Conservation (phyloP, 345 rosid genomes). For the Laguncularia racemosa region DNA sequence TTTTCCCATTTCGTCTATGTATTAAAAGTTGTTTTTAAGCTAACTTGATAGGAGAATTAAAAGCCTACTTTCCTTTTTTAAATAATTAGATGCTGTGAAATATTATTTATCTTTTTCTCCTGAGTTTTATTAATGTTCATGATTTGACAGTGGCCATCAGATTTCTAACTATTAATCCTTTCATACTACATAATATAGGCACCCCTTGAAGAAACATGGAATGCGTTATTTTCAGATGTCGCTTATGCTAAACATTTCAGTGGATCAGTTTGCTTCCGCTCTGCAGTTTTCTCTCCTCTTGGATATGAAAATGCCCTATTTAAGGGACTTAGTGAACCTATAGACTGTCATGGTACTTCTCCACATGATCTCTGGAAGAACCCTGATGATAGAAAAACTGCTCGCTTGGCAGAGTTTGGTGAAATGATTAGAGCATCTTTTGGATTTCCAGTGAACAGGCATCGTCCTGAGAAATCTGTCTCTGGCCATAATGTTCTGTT, state of each 20-base stretch:
- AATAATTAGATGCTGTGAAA: too few species aligned
- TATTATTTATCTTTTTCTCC: too few species aligned
- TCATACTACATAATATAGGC: slow-evolving; percentile 33
- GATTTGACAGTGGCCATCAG: too few species aligned
- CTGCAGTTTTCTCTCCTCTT: slow-evolving; percentile 68
- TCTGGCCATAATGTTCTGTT: slow-evolving; percentile 62
- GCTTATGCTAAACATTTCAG: slow-evolving; percentile 70
- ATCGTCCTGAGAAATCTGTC: slow-evolving; percentile 36
- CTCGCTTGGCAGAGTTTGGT: slow-evolving; percentile 84
- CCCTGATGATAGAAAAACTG: slow-evolving; percentile 60
- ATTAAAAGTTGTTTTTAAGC: too few species aligned
- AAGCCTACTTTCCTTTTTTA: too few species aligned
- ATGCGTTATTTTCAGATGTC: slow-evolving; percentile 70
- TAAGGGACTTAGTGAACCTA: slow-evolving; percentile 60
- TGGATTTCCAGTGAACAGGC: slow-evolving; percentile 59
- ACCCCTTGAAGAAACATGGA: slow-evolving; percentile 88
- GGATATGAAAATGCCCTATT: slow-evolving; percentile 85
- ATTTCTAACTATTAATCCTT: not conserved
- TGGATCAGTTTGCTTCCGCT: slow-evolving; percentile 86
- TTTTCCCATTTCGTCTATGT: too few species aligned
- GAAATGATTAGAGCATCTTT: slow-evolving; percentile 87
- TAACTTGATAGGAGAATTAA: too few species aligned
- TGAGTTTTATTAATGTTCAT: too few species aligned
- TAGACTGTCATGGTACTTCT: slow-evolving; percentile 61
- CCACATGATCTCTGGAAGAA: slow-evolving; percentile 59